Base-by-base conservation (phyloP, 2,329 filamentous ascomycete genomes). In the Phoma sp. region DNA sequence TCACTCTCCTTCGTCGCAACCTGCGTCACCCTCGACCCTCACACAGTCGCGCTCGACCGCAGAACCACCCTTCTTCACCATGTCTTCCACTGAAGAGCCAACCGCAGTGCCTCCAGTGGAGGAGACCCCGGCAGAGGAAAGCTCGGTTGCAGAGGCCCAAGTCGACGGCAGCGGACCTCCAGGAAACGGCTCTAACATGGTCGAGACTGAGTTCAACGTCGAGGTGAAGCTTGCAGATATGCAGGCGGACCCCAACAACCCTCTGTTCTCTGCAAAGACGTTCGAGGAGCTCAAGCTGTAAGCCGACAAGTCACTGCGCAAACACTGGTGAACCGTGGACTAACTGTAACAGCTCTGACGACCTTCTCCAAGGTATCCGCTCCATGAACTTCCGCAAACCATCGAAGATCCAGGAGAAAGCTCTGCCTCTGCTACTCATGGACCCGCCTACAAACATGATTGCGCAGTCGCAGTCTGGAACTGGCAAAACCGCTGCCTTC, bases 381-480 rank as follows among this genome's bases (percentile, higher is more conserved):
- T 86, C 91, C 62, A 90, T 98, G 84, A 90, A 90, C 77, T 98
- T 97, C 81, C 84, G 88, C 69, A 96, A 96, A 77, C 95, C 95
- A 0, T 98, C 95, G 51, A 99, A 99, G 80, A 96, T 99, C 62
- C 95, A 99, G 80, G 95, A 96, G 76, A 91, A 89, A 66, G 95
- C 95, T 1, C 84, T 99, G 15, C 95, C 95, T 23, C 83, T 99
- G 49, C 89, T 99, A 70, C 84, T 99, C 60, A 80, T 84, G 66
- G 82, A 96, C 71, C 93, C 95, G n/a, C 89, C 93, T 0, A 83
- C 84, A 61, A 98, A 98, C 77, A 90, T 99, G 84, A 93, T 99
- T 71, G 95, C 93, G 3, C 95, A 99, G 78, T 99, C 95, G n/a
- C 95, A 99, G 76, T 99, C 95, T 2, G 95, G 95, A 66, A 99